These are phyloP conservation scores for Lentinula detonsa DNA, from an alignment of 768 basidiomycete species.

Conservation along the genomic window DNA sequence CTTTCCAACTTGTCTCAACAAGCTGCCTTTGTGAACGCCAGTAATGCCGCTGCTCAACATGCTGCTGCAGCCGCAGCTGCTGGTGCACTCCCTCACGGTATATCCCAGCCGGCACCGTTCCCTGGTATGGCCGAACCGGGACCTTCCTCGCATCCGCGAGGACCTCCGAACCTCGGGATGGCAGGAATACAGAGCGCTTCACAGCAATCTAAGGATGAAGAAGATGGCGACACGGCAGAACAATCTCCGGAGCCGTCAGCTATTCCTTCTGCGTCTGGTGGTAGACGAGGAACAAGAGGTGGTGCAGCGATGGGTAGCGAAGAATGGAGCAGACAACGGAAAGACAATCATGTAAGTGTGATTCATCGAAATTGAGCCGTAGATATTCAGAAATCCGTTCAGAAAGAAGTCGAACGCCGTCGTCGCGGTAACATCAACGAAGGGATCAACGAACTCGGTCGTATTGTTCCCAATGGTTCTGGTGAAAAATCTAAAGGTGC, in stretches of 20 bases:
- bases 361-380: not conserved
- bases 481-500: conserved; percentile 89
- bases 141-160: conserved; percentile 67
- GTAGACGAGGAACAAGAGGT: conserved; percentile 39
- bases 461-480: conserved; percentile 82
- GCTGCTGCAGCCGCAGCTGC: conserved; percentile 24
- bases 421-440: conserved; percentile 95
- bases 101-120: conserved; percentile 13
- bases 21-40: conserved; percentile 20
- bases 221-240: conserved; percentile 20
- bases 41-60: conserved; percentile 12
- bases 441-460: conserved; percentile 88
- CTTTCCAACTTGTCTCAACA: conserved; percentile 48
- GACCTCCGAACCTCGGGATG: conserved; percentile 57
- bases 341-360: conserved; percentile 70
- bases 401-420: conserved; percentile 98
- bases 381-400: conserved; percentile 11
- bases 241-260: conserved; percentile 18
- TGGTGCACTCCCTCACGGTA: conserved; percentile 19
- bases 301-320: conserved; percentile 63
- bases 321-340: conserved; percentile 75
- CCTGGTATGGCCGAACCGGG: conserved; percentile 61
- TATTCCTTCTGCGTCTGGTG: conserved; percentile 20
- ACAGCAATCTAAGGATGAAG: conserved; percentile 13
- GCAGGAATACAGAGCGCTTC: conserved; percentile 16